Percentiles rank a stretch among this genome's conserved stretches.
These are phyloP conservation scores for Gossypium schwendimanii DNA, from an alignment of 441 rosid species.

Conservation along the genomic window DNA sequence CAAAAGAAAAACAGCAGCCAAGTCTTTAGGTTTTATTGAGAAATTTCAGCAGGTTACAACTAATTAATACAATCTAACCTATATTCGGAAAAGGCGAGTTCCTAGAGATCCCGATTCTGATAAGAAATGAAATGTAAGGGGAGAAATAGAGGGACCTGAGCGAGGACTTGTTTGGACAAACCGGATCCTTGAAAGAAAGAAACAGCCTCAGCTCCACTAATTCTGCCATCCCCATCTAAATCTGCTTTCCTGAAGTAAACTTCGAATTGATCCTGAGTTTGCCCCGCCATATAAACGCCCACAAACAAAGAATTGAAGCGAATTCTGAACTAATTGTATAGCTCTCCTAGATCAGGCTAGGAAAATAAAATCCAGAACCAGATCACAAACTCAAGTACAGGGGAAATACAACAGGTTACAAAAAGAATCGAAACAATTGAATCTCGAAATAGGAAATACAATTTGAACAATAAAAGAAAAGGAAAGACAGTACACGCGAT, in stretches of 20 bases:
- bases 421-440: neutral
- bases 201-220: slow-evolving; percentile 91
- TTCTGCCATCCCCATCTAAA: slow-evolving; percentile 92
- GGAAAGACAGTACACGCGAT: neutral
- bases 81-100: neutral
- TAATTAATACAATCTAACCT: neutral
- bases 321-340: neutral
- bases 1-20: neutral
- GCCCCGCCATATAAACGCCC: slow-evolving; percentile 41
- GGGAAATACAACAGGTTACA: neutral
- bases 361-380: slow-evolving; percentile 4
- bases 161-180: slow-evolving; percentile 79
- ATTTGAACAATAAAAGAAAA: neutral
- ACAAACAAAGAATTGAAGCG: neutral
- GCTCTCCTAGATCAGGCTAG: slow-evolving; percentile 7
- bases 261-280: slow-evolving; percentile 74
- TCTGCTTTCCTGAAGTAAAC: slow-evolving; percentile 79
- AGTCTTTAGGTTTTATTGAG: neutral
- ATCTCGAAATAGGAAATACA: neutral
- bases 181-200: slow-evolving; percentile 84
- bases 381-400: slow-evolving; percentile 7
- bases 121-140: neutral
- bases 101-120: neutral
- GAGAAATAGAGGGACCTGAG: slow-evolving; percentile 48
- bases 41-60: neutral